Evolutionary conservation across 2,329 filamentous ascomycete species (phyloP), one percentile per base, ranked within the genome.

Genomic region (Penicillium sp.): DNA sequence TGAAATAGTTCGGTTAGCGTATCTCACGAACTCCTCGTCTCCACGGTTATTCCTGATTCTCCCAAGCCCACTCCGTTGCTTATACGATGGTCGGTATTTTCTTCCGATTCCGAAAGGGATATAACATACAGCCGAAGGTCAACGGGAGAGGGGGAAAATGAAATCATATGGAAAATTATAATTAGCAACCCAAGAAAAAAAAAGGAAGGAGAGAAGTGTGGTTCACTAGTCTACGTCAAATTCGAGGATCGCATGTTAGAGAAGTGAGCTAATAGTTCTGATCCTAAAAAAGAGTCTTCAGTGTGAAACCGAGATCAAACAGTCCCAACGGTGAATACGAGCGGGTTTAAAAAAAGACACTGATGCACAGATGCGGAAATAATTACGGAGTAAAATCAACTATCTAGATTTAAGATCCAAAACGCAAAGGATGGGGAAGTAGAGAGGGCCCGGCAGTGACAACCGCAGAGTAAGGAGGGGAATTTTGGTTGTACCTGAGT

Each of bases 401-500:
- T 18, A 18, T 18, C 18, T 18, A 34, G 32, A 34, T 13, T 13
- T 13, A 10, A 36, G 34, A 36, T 36, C 8, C 34, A 52, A 49
- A 36, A 43, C 38, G 36, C 29, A 40, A 24, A 47, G 38, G 49
- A 47, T 14, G 21, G 21, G 32, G 43, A 14, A 47, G 32, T 27
- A 49, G 49, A 43, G 24, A 47, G 55, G 57, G 47, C 21, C 54
- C 54, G 49, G 51, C 51, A 53, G 54, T 40, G 52, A 56, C 55
- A 56, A 49, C 59, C 52, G 44, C 51, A 39, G 24, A 47, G 50
- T 39, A 58, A 43, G 42, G 44, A 40, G 49, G 44, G 43, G 24
- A 44, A 38, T 45, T 55, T 49, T 52, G 56, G 49, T 54, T 54
- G 60, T 62, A 57, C 61, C 62, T 64, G 62, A 63, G 57, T 61